Percentiles rank a stretch among this genome's conserved stretches.
These are phyloP conservation scores for Parafenestella ontariensis DNA, from an alignment of 2,329 filamentous ascomycete species.

Conservation along the genomic window DNA sequence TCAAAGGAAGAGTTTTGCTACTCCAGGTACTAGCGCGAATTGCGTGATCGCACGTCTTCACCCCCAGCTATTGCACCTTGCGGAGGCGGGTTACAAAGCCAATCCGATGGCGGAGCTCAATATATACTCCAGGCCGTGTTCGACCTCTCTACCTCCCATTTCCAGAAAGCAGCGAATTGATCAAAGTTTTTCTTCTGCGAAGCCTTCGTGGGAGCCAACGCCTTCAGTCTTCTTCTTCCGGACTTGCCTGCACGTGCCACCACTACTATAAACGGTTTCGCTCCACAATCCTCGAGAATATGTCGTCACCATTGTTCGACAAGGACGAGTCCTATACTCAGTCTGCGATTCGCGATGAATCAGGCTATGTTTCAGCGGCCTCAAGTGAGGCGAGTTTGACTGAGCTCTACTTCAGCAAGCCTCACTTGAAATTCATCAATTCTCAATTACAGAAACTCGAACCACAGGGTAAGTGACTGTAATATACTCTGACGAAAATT, in stretches of 20 bases:
- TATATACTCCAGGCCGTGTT: conserved; percentile 35
- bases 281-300: conserved; percentile 14
- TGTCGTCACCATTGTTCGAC: conserved; percentile 40
- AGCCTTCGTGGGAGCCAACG: conserved; percentile 17
- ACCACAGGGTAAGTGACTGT: conserved; percentile 67
- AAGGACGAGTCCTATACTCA: conserved; percentile 33
- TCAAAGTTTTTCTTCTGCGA: conserved; percentile 29
- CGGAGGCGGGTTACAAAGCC: conserved; percentile 41
- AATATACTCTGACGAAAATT: neutral
- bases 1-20: conserved; percentile 30
- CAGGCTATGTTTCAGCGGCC: conserved; percentile 79
- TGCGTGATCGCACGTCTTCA: conserved; percentile 45
- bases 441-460: conserved; percentile 84
- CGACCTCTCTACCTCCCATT: conserved; percentile 18
- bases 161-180: conserved; percentile 27
- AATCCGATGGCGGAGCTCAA: conserved; percentile 35
- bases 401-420: conserved; percentile 82
- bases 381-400: conserved; percentile 71
- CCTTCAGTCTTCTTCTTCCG: conserved; percentile 12
- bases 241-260: conserved; percentile 30
- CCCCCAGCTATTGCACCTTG: conserved; percentile 34
- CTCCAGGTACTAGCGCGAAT: conserved; percentile 37
- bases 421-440: conserved; percentile 91
- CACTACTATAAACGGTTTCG: conserved; percentile 1
- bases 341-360: conserved; percentile 64